phyloP scores from a whole-genome alignment of 2,329 filamentous ascomycete genomes.

The Claviceps paspali region DNA sequence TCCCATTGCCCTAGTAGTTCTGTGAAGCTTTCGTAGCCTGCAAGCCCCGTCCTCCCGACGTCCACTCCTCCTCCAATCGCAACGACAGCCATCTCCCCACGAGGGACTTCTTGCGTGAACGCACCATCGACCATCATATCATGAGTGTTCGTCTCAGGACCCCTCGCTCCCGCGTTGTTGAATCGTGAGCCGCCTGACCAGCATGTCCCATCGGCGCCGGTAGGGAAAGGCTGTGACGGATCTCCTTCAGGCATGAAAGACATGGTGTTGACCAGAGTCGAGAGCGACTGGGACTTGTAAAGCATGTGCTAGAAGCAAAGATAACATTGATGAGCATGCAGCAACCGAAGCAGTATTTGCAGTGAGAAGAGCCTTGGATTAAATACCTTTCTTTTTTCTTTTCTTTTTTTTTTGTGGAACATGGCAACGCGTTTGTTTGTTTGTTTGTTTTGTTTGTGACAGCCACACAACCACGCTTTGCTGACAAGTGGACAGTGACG shows the following conservation, averaged over 20 bases:
- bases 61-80: no score
- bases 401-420: no score
- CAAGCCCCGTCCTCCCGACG: not conserved
- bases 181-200: not conserved
- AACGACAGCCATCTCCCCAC: not conserved
- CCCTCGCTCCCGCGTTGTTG: not conserved
- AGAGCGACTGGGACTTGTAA: no score
- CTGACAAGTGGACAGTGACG: no score
- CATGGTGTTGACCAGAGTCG: no score
- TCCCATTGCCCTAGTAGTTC: not conserved
- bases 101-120: not conserved
- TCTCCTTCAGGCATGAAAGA: not conserved
- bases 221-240: not conserved
- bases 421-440: no score
- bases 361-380: no score
- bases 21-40: not conserved
- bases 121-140: not conserved
- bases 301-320: not conserved
- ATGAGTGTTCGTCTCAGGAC: not conserved
- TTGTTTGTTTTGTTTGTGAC: no score
- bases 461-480: no score
- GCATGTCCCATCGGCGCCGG: not conserved
- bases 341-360: no score
- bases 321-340: no score
- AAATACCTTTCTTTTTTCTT: no score